Conservation (phyloP, 805 yeast genomes). For the Myxozyma lipomycoides region DNA sequence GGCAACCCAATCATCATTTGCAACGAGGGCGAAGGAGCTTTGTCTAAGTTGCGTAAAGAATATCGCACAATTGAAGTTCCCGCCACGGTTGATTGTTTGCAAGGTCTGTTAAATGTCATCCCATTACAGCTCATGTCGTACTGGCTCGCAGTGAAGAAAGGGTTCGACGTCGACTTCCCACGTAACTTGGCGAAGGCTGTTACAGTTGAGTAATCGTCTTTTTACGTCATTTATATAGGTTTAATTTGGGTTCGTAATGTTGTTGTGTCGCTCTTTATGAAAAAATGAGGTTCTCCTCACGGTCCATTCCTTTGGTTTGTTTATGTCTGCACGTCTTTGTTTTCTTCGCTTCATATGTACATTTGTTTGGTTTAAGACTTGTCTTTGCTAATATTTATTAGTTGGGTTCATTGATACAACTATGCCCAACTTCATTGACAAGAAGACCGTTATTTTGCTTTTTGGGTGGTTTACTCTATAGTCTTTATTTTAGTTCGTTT, state of each 20-base stretch:
- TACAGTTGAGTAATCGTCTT: conserved; percentile 70
- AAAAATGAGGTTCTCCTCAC: not conserved
- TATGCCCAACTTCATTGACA: too few species aligned
- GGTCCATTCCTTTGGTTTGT: not conserved
- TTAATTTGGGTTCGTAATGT: too few species aligned
- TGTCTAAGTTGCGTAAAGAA: conserved; percentile 36
- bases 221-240: not conserved
- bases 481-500: too few species aligned
- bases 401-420: too few species aligned
- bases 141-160: conserved; percentile 93
- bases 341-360: too few species aligned
- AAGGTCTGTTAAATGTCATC: conserved; percentile 89
- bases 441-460: too few species aligned
- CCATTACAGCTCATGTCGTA: conserved; percentile 95
- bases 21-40: conserved; percentile 65
- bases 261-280: not conserved
- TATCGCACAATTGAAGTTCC: conserved; percentile 75
- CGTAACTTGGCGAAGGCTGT: conserved; percentile 97
- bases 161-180: conserved; percentile 97
- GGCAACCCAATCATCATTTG: conserved; percentile 94
- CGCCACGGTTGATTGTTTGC: conserved; percentile 92
- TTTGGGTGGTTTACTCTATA: not conserved
- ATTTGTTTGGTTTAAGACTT: too few species aligned
- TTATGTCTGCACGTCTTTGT: not conserved
- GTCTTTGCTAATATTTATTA: too few species aligned